phyloP scores from a whole-genome alignment of 208 protist genomes.

The Leishmania gerbilli region DNA sequence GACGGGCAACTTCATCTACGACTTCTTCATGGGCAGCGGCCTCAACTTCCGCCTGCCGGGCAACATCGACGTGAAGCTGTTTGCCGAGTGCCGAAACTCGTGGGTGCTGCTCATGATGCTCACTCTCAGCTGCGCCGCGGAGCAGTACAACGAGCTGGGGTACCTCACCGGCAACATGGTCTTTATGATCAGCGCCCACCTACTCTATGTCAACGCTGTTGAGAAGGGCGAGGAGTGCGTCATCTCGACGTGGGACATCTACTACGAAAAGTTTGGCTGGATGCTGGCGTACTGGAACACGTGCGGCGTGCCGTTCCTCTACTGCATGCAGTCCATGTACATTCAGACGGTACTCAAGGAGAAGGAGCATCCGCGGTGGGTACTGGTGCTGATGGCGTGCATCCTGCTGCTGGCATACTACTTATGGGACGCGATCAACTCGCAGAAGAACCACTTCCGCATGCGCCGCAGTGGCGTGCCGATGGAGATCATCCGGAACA shows the following conservation, averaged over 20 bases:
- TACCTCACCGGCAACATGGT: slow-evolving; percentile 85
- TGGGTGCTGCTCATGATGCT: slow-evolving; percentile 95
- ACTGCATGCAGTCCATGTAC: slow-evolving; percentile 93
- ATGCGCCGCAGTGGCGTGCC: slow-evolving; percentile 82
- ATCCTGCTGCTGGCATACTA: slow-evolving; percentile 87
- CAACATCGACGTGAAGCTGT: slow-evolving; percentile 94
- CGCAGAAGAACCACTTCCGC: slow-evolving; percentile 95
- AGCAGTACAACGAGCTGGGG: slow-evolving; percentile 86
- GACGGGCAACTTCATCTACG: slow-evolving; percentile 91
- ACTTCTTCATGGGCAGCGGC: slow-evolving; percentile 95
- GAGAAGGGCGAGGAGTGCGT: slow-evolving; percentile 96
- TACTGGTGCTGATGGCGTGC: slow-evolving; percentile 74
- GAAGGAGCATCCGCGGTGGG: slow-evolving; percentile 50
- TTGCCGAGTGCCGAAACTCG: slow-evolving; percentile 91
- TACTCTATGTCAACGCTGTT: slow-evolving; percentile 94
- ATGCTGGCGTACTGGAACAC: slow-evolving; percentile 97
- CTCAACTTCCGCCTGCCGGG: slow-evolving; percentile 91
- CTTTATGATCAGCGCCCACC: slow-evolving; percentile 94
- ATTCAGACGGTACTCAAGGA: slow-evolving; percentile 83
- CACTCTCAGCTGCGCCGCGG: slow-evolving; percentile 84
- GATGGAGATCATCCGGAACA: slow-evolving; percentile 64
- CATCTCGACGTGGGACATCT: slow-evolving; percentile 95
- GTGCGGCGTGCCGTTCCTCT: slow-evolving; percentile 94
- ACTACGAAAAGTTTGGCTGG: slow-evolving; percentile 96
- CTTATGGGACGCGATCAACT: slow-evolving; percentile 94